Evolutionary conservation across 2,329 filamentous ascomycete species (phyloP), one percentile per base, ranked within the genome.

Genomic region (Fusarium anguioides): DNA sequence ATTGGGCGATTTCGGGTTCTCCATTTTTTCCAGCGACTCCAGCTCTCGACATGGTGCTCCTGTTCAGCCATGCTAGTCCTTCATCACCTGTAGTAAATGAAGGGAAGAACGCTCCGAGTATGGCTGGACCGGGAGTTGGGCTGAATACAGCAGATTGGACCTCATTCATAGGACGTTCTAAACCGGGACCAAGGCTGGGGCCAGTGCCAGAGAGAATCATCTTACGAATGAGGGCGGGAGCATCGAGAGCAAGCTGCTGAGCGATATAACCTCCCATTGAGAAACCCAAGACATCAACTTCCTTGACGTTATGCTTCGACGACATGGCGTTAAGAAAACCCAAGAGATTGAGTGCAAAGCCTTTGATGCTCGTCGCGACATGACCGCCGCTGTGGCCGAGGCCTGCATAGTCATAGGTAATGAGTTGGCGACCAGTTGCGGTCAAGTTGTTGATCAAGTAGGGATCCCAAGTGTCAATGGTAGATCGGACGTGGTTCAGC

Each of bases 401-500:
- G 2, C 44, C 44, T 7, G 20, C 44, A 2, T 47, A 47, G 12
- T 47, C 29, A 0, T 35, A 35, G 0, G 44, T 35, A 1, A 47
- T 47, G 3, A 47, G 29, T 29, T 47, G 44, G 9, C 29, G 44
- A 2, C 44, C 44, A 10, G 27, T 1, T 6, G 21, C 20, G 2
- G 29, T 47, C 5, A 47, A 21, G 8, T 24, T 47, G 3, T 47
- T 47, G 12, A 47, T 24, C 6, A 47, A 12, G 3, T 35, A 23
- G 23, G 44, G 44, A 10, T 47, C 44, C 44, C 44, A 47, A 1
- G 44, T 47, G 10, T 47, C 29, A 6, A 47, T 47, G 5, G 44
- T 35, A 5, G 44, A 47, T 18, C 44, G 44, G 20, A 47, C 29
- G 7, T 47, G 44, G 8, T 47, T 47, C 8, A 47, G 44, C 44